A percentile compares a stretch with the other conserved stretches of the same genome.
These are phyloP conservation scores for Trichoderma sp. DNA, from an alignment of 2,329 filamentous ascomycete species.

Conservation along the genomic window DNA sequence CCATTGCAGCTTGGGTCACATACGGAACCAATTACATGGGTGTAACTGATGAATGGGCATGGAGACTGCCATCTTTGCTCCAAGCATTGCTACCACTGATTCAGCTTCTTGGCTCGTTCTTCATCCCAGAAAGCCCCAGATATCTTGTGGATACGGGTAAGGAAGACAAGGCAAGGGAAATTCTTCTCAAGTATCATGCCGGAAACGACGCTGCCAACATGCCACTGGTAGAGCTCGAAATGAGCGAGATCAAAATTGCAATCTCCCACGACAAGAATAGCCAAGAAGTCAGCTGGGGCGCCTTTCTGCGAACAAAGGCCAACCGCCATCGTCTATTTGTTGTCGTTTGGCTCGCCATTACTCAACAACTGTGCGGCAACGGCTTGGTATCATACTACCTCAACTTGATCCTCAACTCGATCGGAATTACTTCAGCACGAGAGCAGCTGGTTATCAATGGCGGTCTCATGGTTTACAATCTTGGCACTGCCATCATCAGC, in stretches of 20 bases:
- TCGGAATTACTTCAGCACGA: slow-evolving; percentile 39
- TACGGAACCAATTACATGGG: slow-evolving; percentile 15
- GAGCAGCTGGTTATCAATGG: slow-evolving; percentile 43
- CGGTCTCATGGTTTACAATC: slow-evolving; percentile 41
- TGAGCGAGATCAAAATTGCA: slow-evolving; percentile 41
- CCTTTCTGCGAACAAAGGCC: slow-evolving; percentile 32
- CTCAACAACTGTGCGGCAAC: slow-evolving; percentile 33
- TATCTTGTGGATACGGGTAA: slow-evolving; percentile 33
- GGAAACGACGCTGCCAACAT: slow-evolving; percentile 36
- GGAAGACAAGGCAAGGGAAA: slow-evolving; percentile 33
- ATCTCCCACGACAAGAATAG: slow-evolving; percentile 26
- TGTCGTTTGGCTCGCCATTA: slow-evolving; percentile 27
- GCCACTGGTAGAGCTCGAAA: slow-evolving; percentile 38
- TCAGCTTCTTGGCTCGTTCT: slow-evolving; percentile 29
- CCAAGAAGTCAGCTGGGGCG: slow-evolving; percentile 33
- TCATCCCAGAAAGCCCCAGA: slow-evolving; percentile 36
- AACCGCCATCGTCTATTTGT: slow-evolving; percentile 34
- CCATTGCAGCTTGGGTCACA: slow-evolving; percentile 16
- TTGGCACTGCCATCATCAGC: slow-evolving; percentile 32
- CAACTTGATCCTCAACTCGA: slow-evolving; percentile 37
- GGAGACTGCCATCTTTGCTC: slow-evolving; percentile 25
- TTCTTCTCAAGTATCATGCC: slow-evolving; percentile 40
- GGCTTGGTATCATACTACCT: slow-evolving; percentile 38
- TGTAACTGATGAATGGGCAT: slow-evolving; percentile 21
- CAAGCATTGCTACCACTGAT: slow-evolving; percentile 22